These are phyloP conservation scores for Onygena corvina DNA, from an alignment of 2,329 filamentous ascomycete genomes.

Conservation along the genomic window DNA sequence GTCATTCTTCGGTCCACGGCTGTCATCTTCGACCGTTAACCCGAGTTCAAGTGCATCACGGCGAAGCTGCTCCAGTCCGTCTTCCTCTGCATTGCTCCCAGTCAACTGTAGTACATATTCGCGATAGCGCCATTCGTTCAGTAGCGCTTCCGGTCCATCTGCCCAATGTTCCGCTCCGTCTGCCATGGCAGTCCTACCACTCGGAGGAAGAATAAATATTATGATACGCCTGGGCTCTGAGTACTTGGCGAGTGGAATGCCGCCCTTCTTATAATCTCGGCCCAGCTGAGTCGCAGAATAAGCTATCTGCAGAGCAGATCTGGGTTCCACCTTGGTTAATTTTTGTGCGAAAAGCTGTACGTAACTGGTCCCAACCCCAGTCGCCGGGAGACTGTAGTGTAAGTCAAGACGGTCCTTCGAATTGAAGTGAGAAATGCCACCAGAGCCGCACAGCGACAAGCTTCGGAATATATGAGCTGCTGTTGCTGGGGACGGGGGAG, in stretches of 20 bases:
- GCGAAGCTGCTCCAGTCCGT: neutral
- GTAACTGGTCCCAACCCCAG: too few species aligned
- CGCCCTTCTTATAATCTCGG: too few species aligned
- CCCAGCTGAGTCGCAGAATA: too few species aligned
- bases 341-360: too few species aligned
- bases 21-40: neutral
- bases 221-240: neutral
- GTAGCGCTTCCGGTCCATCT: neutral
- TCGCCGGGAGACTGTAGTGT: too few species aligned
- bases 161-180: neutral
- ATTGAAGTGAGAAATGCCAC: too few species aligned
- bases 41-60: neutral
- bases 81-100: neutral
- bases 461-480: neutral
- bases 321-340: too few species aligned
- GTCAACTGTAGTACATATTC: neutral
- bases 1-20: neutral
- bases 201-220: neutral
- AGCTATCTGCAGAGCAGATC: too few species aligned
- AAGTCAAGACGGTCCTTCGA: too few species aligned
- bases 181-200: neutral
- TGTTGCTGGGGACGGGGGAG: neutral
- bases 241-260: too few species aligned
- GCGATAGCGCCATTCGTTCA: neutral
- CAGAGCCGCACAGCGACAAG: neutral